phyloP scores from a whole-genome alignment of 2,329 filamentous ascomycete species.

The Hypomyces perniciosus region DNA sequence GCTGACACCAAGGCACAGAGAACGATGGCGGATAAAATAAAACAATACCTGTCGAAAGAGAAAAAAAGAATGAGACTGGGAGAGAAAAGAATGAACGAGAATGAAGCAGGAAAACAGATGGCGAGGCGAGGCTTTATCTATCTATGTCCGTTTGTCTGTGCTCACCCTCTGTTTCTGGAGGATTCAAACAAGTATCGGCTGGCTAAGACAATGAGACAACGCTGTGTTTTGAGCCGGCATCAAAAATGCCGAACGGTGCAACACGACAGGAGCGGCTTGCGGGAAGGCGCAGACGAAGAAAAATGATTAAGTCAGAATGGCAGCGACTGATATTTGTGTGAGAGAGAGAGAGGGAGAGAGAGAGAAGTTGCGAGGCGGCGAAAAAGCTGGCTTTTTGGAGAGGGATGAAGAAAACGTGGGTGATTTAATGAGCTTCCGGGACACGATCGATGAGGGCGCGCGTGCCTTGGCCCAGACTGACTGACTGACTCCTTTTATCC shows the following conservation, averaged over 20 bases:
- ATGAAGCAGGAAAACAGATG: neutral
- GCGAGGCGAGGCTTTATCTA: neutral
- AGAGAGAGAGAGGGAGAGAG: neutral
- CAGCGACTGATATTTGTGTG: neutral
- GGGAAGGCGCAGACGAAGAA: slow-evolving; percentile 14
- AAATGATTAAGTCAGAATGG: neutral
- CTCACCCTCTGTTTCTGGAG: neutral
- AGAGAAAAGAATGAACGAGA: slow-evolving; percentile 11
- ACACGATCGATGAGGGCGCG: too few species aligned
- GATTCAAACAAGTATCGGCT: neutral
- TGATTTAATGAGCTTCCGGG: too few species aligned
- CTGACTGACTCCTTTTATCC: too few species aligned
- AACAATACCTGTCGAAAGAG: neutral
- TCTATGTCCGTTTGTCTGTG: neutral
- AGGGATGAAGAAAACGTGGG: too few species aligned
- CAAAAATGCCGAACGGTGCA: slow-evolving; percentile 17
- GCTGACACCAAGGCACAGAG: neutral
- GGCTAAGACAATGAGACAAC: neutral
- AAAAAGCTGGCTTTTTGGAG: too few species aligned
- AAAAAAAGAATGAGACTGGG: slow-evolving; percentile 3
- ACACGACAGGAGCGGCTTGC: slow-evolving; percentile 14
- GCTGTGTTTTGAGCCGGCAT: slow-evolving; percentile 12
- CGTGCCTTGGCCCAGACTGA: too few species aligned
- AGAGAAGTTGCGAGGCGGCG: neutral
- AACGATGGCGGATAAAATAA: neutral